These are phyloP conservation scores for Bryoglossum gracile DNA, from an alignment of 495 filamentous ascomycete genomes.

Conservation along the genomic window DNA sequence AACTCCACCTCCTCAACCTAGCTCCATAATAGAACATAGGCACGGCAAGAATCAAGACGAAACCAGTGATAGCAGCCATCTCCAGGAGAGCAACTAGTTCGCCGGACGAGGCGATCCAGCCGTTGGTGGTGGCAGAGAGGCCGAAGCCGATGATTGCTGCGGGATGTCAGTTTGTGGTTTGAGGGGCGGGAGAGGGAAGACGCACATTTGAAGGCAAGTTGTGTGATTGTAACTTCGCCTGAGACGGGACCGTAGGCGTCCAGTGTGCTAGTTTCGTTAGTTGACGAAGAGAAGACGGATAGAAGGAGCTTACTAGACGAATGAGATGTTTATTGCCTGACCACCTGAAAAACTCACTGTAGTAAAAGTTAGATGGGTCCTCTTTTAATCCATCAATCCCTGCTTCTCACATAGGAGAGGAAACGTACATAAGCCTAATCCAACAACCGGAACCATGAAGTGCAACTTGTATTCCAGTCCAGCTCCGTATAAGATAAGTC, in stretches of 20 bases:
- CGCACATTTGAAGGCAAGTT: slow-evolving; percentile 41
- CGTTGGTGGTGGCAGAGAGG: slow-evolving; percentile 49
- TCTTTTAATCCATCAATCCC: background rate
- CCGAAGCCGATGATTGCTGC: slow-evolving; percentile 43
- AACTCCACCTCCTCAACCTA: slow-evolving; percentile 10
- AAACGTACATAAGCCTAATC: slow-evolving; percentile 33
- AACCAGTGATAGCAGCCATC: slow-evolving; percentile 43
- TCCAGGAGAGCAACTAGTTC: slow-evolving; percentile 40
- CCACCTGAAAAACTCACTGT: slow-evolving; percentile 43
- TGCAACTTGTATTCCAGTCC: slow-evolving; percentile 40
- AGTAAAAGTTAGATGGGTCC: no score
- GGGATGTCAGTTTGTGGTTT: background rate
- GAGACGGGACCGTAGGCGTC: slow-evolving; percentile 46
- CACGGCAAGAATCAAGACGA: slow-evolving; percentile 33
- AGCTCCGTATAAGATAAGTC: slow-evolving; percentile 43
- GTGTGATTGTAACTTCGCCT: slow-evolving; percentile 43
- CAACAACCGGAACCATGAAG: slow-evolving; percentile 47
- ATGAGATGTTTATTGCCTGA: slow-evolving; percentile 42
- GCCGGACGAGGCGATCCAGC: slow-evolving; percentile 39
- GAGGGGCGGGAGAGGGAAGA: background rate
- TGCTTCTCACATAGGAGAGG: background rate
- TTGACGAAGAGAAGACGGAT: no score
- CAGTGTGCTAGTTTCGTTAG: no score
- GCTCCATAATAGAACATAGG: slow-evolving; percentile 44
- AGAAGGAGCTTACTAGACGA: no score